Percentiles rank a stretch among this genome's conserved stretches.
Evolutionary conservation across 139 green algal species (phyloP).

Genomic region (Tetratostichococcus sp.): DNA sequence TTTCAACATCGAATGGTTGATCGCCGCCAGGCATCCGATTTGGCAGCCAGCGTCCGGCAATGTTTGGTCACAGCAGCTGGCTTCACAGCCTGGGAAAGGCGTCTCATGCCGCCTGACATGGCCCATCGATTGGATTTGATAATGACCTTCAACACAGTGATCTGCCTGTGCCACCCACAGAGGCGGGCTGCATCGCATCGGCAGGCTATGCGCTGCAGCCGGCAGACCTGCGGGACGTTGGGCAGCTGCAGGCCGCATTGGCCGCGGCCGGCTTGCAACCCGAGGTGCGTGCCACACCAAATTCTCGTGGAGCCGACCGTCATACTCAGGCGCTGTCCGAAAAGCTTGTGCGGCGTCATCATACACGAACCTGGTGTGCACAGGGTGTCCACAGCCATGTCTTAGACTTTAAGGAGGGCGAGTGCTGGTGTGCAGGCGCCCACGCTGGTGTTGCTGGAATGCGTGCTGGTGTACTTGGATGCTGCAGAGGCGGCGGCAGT

Average conservation of each 20-base stretch:
- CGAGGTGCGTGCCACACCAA: not conserved
- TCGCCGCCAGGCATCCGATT: no score
- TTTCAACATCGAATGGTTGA: no score
- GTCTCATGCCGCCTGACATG: no score
- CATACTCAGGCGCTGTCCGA: no score
- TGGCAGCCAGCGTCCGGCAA: no score
- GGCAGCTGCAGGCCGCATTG: conserved; percentile 36
- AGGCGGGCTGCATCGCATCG: conserved; percentile 22
- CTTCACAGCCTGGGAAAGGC: no score
- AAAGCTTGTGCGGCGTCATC: not conserved
- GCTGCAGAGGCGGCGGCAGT: conserved; percentile 45
- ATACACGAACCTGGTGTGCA: not conserved
- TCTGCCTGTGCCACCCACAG: not conserved
- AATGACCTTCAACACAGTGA: not conserved
- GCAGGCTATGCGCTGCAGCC: conserved; percentile 55
- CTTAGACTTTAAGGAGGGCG: not conserved
- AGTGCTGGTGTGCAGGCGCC: conserved; percentile 24
- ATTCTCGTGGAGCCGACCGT: no score
- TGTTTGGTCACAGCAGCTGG: not conserved
- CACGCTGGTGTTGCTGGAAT: conserved; percentile 79
- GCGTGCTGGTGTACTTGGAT: conserved; percentile 87
- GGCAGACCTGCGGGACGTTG: conserved; percentile 59
- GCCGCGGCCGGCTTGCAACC: conserved; percentile 43
- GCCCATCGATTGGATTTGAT: not conserved
- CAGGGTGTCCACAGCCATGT: not conserved